Evolutionary conservation across 2,329 filamentous ascomycete species (phyloP), one percentile per base, ranked within the genome.

Genomic region (Ascochyta lentis): DNA sequence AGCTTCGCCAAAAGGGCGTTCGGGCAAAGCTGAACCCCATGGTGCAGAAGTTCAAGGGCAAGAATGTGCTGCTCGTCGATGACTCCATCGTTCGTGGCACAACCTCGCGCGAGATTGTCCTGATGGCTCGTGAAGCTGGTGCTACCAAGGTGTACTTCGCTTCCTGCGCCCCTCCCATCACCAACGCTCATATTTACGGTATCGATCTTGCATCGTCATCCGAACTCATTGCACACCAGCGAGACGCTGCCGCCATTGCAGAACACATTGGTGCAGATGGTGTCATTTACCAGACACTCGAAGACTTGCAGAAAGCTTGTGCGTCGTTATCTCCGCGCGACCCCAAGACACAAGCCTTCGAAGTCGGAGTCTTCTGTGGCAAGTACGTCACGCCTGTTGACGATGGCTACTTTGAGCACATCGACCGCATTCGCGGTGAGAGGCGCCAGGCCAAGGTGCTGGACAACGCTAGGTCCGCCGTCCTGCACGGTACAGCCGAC

Each of bases 341-440:
- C 58, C 78, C 80, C 31, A 73, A 84, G 66, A 81, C 81, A 8
- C 80, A 84, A 60, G 81, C 88, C 51, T 97, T 97, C 64, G 94
- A 98, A 72, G 87, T 96, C 2, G 93, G 94, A 49, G 93, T 97
- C 8, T 97, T 98, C 79, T 92, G 88, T 70, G 94, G 94, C 41
- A 86, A 87, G 61, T 97, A 97, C 76, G 83, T 91, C 58, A 97
- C 94, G 0, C 86, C 86, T 0, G 89, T 97, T 1, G 85, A 89
- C 1, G 83, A 87, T 6, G 87, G 84, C 34, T 97, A 97, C 78
- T 95, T 97, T 65, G 86, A 91, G 63, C 90, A 92, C 67, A 81
- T 96, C 5, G 88, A 91, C 76, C 80, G 83, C 55, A 77, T 92
- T 16, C 83, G 91, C 49, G 89, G 89, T 42, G 87, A 91, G 74